Percentiles rank a stretch among this genome's conserved stretches.
Conservation (phyloP, 495 filamentous ascomycete genomes). For the Tetracladium marchalianum region DNA sequence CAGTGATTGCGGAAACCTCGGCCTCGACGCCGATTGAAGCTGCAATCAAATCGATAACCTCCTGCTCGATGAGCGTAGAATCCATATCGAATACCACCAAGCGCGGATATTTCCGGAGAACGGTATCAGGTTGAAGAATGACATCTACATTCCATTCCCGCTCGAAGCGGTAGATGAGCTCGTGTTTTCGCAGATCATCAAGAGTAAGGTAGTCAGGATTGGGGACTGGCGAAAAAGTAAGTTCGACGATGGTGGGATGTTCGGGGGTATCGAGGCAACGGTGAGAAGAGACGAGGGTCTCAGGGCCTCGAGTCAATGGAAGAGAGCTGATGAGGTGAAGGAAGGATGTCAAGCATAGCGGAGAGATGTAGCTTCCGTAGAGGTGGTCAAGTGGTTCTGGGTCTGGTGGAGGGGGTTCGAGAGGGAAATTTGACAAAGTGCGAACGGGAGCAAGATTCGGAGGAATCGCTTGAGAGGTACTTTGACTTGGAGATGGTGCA, state of each 20-base stretch:
- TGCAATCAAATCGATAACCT: slow-evolving; percentile 93
- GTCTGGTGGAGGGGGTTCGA: slow-evolving; percentile 55
- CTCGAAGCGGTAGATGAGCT: slow-evolving; percentile 74
- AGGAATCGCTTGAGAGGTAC: slow-evolving; percentile 26
- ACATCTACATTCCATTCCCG: slow-evolving; percentile 82
- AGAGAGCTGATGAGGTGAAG: slow-evolving; percentile 65
- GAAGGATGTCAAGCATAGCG: slow-evolving; percentile 74
- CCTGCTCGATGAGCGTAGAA: slow-evolving; percentile 88
- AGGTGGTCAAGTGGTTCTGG: slow-evolving; percentile 63
- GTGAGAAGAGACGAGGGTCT: slow-evolving; percentile 52
- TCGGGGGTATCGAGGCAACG: slow-evolving; percentile 54
- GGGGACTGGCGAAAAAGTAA: slow-evolving; percentile 58
- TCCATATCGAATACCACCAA: slow-evolving; percentile 97
- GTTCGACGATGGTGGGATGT: slow-evolving; percentile 58
- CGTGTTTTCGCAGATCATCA: slow-evolving; percentile 61
- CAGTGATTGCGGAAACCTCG: slow-evolving; percentile 61
- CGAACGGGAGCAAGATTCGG: slow-evolving; percentile 51
- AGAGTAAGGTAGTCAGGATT: slow-evolving; percentile 59
- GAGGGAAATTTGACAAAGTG: slow-evolving; percentile 58
- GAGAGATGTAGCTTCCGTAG: slow-evolving; percentile 68
- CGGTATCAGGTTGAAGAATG: slow-evolving; percentile 55
- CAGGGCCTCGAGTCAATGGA: slow-evolving; percentile 41
- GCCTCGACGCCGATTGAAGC: slow-evolving; percentile 60
- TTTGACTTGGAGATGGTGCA: slow-evolving; percentile 16
- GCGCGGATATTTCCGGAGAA: slow-evolving; percentile 68